phyloP scores from a whole-genome alignment of 768 basidiomycete genomes.

The Lactifluus subvellereus region DNA sequence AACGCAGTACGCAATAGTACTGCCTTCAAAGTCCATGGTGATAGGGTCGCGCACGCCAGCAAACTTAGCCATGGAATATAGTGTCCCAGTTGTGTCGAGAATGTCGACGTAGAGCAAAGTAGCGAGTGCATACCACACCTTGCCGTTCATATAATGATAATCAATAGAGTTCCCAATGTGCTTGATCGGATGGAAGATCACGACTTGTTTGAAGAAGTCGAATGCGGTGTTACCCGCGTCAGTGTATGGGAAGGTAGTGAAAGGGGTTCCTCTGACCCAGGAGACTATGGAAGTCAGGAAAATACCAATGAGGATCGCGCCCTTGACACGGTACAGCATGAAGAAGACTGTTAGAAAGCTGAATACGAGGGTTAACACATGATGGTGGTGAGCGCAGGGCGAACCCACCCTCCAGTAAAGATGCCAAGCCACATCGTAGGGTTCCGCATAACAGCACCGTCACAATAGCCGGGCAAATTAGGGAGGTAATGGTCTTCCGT shows the following conservation, averaged over 20 bases:
- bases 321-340: conserved; percentile 81
- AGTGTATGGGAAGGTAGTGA: conserved; percentile 80
- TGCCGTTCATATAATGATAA: conserved; percentile 44
- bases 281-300: conserved; percentile 77
- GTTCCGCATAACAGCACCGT: conserved; percentile 54
- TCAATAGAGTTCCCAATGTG: conserved; percentile 62
- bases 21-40: conserved; percentile 82
- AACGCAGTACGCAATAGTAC: conserved; percentile 75
- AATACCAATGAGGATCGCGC: conserved; percentile 78
- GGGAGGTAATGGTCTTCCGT: conserved; percentile 40
- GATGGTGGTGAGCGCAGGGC: too few species aligned
- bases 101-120: conserved; percentile 91
- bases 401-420: conserved; percentile 67
- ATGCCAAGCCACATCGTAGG: conserved; percentile 89
- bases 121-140: conserved; percentile 81
- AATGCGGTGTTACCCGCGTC: conserved; percentile 62
- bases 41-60: conserved; percentile 82
- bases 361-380: neutral
- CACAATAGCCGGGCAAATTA: conserved; percentile 55
- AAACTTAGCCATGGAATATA: conserved; percentile 90
- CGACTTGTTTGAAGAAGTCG: conserved; percentile 80
- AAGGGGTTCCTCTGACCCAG: conserved; percentile 77
- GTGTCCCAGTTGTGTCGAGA: conserved; percentile 59
- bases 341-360: conserved; percentile 72
- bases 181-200: conserved; percentile 61